Conservation (phyloP, 2,329 filamentous ascomycete species). For the Aspergillus spinulosporus region DNA sequence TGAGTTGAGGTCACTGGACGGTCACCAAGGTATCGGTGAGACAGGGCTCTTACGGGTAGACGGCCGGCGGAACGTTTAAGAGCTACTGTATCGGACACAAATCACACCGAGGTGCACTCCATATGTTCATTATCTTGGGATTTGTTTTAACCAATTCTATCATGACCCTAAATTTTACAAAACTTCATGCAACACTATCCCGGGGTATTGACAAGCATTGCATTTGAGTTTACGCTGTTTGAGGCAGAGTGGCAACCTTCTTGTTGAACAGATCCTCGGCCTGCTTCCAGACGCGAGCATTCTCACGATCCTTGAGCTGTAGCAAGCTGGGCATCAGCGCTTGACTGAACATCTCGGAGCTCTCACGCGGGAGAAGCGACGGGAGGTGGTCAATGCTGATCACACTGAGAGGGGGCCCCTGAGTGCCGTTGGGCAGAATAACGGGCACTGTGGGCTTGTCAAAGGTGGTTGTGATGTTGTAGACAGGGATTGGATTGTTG, state of each 20-base stretch:
- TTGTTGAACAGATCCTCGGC: slow-evolving; percentile 82
- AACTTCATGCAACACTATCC: slow-evolving; percentile 1
- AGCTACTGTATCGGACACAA: background rate
- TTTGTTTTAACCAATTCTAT: slow-evolving; percentile 4
- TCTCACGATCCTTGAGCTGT: slow-evolving; percentile 72
- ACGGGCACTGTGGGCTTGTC: slow-evolving; percentile 82
- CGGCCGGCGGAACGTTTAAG: background rate
- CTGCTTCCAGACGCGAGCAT: slow-evolving; percentile 73
- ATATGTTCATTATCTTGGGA: slow-evolving; percentile 8
- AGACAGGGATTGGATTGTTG: slow-evolving; percentile 65
- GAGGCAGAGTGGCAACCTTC: slow-evolving; percentile 71
- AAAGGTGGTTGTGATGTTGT: slow-evolving; percentile 82
- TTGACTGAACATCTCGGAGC: slow-evolving; percentile 79
- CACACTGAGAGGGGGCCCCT: slow-evolving; percentile 66
- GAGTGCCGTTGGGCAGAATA: slow-evolving; percentile 51
- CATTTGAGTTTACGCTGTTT: background rate
- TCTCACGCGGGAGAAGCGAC: slow-evolving; percentile 79
- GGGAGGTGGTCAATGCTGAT: slow-evolving; percentile 89
- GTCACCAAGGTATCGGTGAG: background rate
- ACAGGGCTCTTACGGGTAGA: background rate
- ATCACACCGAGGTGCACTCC: background rate
- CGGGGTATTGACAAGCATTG: background rate
- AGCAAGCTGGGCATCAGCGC: slow-evolving; percentile 76
- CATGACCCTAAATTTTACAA: slow-evolving; percentile 1
- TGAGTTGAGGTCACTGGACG: background rate